Percentiles rank a stretch among this genome's conserved stretches.
Conservation (phyloP, 2,329 filamentous ascomycete genomes). For the Sphaerulina populicola region DNA sequence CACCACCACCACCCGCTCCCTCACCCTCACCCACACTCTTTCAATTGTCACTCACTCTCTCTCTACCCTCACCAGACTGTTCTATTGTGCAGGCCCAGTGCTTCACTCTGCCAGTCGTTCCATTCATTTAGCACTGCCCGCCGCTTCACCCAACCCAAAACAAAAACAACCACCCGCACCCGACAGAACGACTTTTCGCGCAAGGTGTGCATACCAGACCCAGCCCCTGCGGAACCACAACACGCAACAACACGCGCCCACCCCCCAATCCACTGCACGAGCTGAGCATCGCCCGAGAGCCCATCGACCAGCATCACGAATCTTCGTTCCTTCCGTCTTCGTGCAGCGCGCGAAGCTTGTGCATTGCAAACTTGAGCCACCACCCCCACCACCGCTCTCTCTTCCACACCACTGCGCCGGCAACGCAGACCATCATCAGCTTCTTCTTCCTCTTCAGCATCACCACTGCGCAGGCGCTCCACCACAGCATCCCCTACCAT, state of each 20-base stretch:
- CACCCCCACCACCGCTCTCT: conserved; percentile 3
- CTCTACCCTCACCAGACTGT: conserved; percentile 11
- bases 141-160: neutral
- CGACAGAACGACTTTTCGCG: conserved; percentile 6
- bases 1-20: too few relatives aligned
- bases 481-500: conserved; percentile 8
- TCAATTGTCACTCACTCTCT: conserved; percentile 13
- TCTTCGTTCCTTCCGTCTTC: conserved; percentile 8
- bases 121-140: conserved; percentile 14
- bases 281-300: neutral
- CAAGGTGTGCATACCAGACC: conserved; percentile 19
- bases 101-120: conserved; percentile 18
- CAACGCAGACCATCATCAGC: conserved; percentile 8
- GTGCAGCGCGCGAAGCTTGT: conserved; percentile 16
- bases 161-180: conserved; percentile 1
- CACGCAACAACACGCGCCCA: conserved; percentile 15
- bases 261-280: conserved; percentile 16
- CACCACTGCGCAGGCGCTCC: conserved; percentile 11
- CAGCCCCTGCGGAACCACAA: conserved; percentile 13
- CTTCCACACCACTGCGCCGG: conserved; percentile 6
- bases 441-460: conserved; percentile 1
- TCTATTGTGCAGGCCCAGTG: conserved; percentile 16
- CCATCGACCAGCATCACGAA: conserved; percentile 1
- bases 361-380: conserved; percentile 7
- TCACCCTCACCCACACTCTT: neutral